Conservation (phyloP, 2,329 filamentous ascomycete genomes). For the Fusarium sp. region DNA sequence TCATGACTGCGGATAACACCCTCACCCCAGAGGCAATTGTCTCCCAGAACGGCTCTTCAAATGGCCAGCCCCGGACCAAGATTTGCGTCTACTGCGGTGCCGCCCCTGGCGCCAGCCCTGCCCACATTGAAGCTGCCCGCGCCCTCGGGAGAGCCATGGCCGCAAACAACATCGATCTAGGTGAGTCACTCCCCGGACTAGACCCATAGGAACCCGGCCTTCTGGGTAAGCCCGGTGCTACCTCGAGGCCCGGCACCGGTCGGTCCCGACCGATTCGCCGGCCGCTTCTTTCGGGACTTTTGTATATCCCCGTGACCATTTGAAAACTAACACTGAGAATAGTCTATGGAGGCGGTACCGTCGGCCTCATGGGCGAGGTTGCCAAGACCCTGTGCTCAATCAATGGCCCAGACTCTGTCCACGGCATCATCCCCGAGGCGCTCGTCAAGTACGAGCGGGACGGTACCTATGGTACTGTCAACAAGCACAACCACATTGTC, state of each 20-base stretch:
- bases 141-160: slow-evolving; percentile 80
- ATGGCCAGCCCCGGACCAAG: slow-evolving; percentile 62
- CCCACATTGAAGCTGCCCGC: slow-evolving; percentile 82
- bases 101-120: slow-evolving; percentile 75
- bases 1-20: slow-evolving; percentile 45
- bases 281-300: not conserved
- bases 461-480: slow-evolving; percentile 61
- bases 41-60: slow-evolving; percentile 40
- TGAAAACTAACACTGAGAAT: slow-evolving; percentile 9
- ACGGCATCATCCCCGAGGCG: slow-evolving; percentile 92
- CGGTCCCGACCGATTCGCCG: not conserved
- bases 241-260: slow-evolving; percentile 10
- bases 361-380: slow-evolving; percentile 95
- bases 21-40: slow-evolving; percentile 17
- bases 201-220: not conserved
- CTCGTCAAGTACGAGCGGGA: slow-evolving; percentile 83
- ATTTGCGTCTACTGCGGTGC: slow-evolving; percentile 97
- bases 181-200: slow-evolving; percentile 49
- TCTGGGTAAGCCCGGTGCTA: not conserved
- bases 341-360: slow-evolving; percentile 96
- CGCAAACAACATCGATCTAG: slow-evolving; percentile 79
- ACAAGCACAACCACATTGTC: slow-evolving; percentile 63
- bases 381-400: slow-evolving; percentile 87
- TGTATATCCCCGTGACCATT: not conserved
- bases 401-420: slow-evolving; percentile 82